phyloP scores from a whole-genome alignment of 164 flowering plant species.

The Annona cherimola region DNA sequence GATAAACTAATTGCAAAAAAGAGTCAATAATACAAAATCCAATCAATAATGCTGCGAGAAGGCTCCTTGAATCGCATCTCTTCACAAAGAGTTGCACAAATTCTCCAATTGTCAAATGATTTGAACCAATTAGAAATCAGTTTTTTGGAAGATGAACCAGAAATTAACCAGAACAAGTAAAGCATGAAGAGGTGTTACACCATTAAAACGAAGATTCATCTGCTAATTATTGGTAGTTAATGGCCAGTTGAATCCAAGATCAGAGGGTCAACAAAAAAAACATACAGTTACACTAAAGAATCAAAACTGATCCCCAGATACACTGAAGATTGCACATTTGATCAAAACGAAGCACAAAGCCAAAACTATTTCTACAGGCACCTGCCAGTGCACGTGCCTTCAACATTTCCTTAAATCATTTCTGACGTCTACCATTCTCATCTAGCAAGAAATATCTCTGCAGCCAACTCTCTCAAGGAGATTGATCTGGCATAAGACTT shows the following conservation, averaged over 20 bases:
- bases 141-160: neutral
- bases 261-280: too few relatives aligned
- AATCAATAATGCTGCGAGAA: neutral
- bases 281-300: too few relatives aligned
- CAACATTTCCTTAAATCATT: too few relatives aligned
- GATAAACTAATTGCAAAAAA: neutral
- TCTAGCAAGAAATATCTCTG: too few relatives aligned
- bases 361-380: too few relatives aligned
- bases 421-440: too few relatives aligned
- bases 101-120: neutral
- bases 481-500: too few relatives aligned
- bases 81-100: neutral
- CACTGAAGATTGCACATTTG: neutral
- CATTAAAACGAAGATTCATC: too few relatives aligned
- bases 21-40: neutral
- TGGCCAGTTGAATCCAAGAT: neutral
- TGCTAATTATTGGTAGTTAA: neutral
- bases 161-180: neutral
- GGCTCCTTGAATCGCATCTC: neutral
- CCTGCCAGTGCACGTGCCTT: too few relatives aligned
- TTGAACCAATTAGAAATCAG: neutral
- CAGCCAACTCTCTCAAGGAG: too few relatives aligned
- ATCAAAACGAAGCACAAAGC: neutral
- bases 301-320: too few relatives aligned
- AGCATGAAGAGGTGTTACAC: neutral